Conservation (phyloP, 371 early-diverging fungal species). For the Mucor sp. region DNA sequence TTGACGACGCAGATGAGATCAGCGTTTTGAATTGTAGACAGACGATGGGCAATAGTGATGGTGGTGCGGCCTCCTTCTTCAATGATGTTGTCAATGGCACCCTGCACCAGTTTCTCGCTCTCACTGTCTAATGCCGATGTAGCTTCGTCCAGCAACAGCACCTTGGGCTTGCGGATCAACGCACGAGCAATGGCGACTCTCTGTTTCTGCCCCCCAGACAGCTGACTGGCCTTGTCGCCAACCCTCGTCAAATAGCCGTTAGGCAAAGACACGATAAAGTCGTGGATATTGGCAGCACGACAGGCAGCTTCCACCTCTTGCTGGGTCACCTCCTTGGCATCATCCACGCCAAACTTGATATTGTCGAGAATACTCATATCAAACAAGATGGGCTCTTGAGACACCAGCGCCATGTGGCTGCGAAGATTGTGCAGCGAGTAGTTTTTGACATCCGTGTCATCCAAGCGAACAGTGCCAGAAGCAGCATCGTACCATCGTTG, state of each 20-base stretch:
- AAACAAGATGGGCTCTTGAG: constrained; percentile 89
- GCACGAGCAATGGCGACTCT: constrained; percentile 75
- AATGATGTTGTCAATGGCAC: constrained; percentile 77
- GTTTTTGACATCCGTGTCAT: constrained; percentile 67
- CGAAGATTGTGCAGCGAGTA: constrained; percentile 68
- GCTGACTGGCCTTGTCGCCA: constrained; percentile 73
- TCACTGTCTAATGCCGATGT: constrained; percentile 92
- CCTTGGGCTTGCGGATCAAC: constrained; percentile 79
- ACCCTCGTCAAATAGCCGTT: constrained; percentile 74
- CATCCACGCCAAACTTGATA: constrained; percentile 68
- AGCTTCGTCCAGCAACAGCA: constrained; percentile 95
- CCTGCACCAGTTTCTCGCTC: constrained; percentile 88
- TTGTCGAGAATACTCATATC: constrained; percentile 83
- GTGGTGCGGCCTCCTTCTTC: constrained; percentile 65
- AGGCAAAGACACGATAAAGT: constrained; percentile 69
- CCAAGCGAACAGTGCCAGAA: constrained; percentile 65
- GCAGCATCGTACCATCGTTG: constrained; percentile 88
- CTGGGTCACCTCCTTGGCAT: constrained; percentile 41
- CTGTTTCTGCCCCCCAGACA: constrained; percentile 77
- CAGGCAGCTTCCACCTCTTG: constrained; percentile 68
- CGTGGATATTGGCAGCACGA: constrained; percentile 76
- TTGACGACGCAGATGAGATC: constrained; percentile 80
- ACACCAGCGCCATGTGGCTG: constrained; percentile 77
- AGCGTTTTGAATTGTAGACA: constrained; percentile 76
- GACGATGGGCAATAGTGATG: constrained; percentile 71